Percentiles rank a stretch among this genome's conserved stretches.
Evolutionary conservation across 148 eudicot genomes (phyloP).

Genomic region (Rhododendron simsii): DNA sequence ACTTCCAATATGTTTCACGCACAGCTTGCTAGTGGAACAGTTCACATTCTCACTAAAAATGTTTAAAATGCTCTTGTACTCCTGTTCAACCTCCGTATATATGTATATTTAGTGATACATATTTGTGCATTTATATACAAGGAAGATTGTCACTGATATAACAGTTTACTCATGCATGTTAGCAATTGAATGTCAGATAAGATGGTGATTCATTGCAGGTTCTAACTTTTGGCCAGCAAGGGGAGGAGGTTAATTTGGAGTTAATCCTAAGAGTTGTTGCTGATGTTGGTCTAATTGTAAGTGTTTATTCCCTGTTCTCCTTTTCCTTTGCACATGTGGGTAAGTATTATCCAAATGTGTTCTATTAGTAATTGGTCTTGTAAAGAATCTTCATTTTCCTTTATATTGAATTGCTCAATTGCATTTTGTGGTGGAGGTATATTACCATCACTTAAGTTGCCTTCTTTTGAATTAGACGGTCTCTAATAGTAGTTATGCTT

Average conservation of each 20-base stretch:
- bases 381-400: background rate
- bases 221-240: constrained; percentile 77
- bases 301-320: constrained; percentile 14
- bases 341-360: background rate
- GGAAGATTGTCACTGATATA: background rate
- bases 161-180: background rate
- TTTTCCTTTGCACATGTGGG: background rate
- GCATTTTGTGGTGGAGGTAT: background rate
- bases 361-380: background rate
- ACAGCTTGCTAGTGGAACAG: background rate
- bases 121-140: background rate
- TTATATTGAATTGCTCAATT: background rate
- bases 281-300: constrained; percentile 95
- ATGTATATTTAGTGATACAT: background rate
- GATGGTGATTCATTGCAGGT: constrained; percentile 45
- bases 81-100: background rate
- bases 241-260: constrained; percentile 91
- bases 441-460: background rate
- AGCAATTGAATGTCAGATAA: background rate
- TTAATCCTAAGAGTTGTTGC: constrained; percentile 94
- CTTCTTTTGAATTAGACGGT: background rate
- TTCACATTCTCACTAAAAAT: background rate
- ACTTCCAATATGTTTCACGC: background rate
- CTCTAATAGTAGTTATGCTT: background rate
- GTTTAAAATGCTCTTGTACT: background rate